Conservation (phyloP, 495 filamentous ascomycete genomes). For the Penicillium salamii region DNA sequence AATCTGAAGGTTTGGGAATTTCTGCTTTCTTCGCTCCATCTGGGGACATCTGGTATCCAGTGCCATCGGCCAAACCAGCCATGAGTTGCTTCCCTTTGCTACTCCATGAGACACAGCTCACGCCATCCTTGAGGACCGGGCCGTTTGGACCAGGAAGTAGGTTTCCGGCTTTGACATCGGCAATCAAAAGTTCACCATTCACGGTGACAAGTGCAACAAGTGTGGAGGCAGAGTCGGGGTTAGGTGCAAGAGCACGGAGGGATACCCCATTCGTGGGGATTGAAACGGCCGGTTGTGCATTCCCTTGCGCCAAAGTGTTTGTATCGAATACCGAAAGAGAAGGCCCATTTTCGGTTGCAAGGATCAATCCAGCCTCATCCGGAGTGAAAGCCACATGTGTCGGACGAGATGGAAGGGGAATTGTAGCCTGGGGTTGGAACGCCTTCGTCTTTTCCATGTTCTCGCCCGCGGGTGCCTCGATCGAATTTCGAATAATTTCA, state of each 20-base stretch:
- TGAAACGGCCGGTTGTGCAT: conserved; percentile 66
- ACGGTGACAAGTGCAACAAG: conserved; percentile 76
- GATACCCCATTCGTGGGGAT: conserved; percentile 71
- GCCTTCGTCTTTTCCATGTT: conserved; percentile 59
- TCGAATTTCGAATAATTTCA: conserved; percentile 73
- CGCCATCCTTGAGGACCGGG: conserved; percentile 64
- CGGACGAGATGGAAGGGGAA: conserved; percentile 70
- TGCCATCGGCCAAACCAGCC: conserved; percentile 81
- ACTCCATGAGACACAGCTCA: conserved; percentile 90
- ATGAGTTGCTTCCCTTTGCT: conserved; percentile 88
- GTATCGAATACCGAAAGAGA: conserved; percentile 82
- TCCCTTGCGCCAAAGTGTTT: conserved; percentile 58
- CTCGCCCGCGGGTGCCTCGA: conserved; percentile 53
- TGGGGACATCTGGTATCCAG: conserved; percentile 77
- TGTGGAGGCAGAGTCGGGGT: conserved; percentile 61
- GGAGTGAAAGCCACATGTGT: conserved; percentile 89
- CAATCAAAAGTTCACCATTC: conserved; percentile 78
- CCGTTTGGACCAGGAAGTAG: conserved; percentile 61
- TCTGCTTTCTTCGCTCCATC: conserved; percentile 70
- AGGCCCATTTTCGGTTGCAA: conserved; percentile 78
- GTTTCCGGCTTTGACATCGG: conserved; percentile 67
- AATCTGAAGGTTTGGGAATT: conserved; percentile 71
- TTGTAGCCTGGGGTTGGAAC: conserved; percentile 70
- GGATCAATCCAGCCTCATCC: conserved; percentile 76
- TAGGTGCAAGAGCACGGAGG: conserved; percentile 74